phyloP scores from a whole-genome alignment of 192 early-diverging fungal genomes.

The Coemansia sp. region DNA sequence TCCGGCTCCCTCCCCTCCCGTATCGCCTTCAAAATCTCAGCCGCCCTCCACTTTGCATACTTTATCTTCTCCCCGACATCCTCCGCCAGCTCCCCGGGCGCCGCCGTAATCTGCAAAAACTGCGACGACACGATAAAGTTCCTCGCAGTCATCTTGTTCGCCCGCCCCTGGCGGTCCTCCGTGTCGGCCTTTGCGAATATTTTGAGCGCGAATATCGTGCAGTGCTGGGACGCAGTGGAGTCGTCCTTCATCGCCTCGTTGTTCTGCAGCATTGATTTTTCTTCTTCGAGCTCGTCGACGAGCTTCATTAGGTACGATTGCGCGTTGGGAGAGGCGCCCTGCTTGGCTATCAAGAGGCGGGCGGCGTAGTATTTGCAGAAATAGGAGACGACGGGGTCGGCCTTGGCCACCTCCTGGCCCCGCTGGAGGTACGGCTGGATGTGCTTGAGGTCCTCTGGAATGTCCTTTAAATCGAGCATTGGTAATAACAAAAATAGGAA shows the following conservation, averaged over 20 bases:
- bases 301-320: constrained; percentile 66
- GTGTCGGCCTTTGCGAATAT: constrained; percentile 90
- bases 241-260: constrained; percentile 77
- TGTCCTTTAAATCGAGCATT: constrained; percentile 17
- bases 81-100: constrained; percentile 73
- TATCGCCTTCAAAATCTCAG: constrained; percentile 89
- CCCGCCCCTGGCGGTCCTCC: constrained; percentile 81
- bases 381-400: constrained; percentile 90
- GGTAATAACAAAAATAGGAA: constrained; percentile 1
- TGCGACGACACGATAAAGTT: constrained; percentile 85
- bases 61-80: constrained; percentile 82
- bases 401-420: constrained; percentile 68
- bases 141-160: constrained; percentile 82
- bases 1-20: constrained; percentile 79
- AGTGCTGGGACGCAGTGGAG: constrained; percentile 70
- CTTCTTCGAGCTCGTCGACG: constrained; percentile 78
- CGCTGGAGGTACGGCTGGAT: constrained; percentile 82
- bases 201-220: constrained; percentile 87
- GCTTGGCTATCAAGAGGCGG: constrained; percentile 68
- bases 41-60: constrained; percentile 95
- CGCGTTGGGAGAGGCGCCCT: constrained; percentile 49
- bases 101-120: constrained; percentile 83
- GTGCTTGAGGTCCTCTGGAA: constrained; percentile 65
- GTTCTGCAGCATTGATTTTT: constrained; percentile 62
- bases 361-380: constrained; percentile 90